Evolutionary conservation across 225 moss, liverwort and hornwort genomes (phyloP).

Genomic region (Polytrichum commune): DNA sequence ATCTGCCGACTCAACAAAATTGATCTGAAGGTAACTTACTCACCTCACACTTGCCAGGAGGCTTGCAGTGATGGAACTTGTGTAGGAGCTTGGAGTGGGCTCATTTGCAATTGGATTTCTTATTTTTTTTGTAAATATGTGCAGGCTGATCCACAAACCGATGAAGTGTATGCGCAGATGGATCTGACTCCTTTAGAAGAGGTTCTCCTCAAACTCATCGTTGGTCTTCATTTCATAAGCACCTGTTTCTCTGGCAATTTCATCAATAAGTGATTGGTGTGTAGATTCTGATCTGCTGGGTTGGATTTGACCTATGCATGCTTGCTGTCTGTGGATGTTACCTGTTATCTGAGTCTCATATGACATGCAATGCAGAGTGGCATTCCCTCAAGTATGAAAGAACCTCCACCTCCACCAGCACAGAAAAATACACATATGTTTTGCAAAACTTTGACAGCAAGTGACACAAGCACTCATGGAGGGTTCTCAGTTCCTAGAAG

Average conservation of each 20-base stretch:
- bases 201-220: conserved; percentile 6
- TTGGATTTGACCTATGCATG: conserved; percentile 8
- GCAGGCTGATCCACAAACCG: conserved; percentile 40
- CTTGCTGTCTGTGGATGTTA: neutral
- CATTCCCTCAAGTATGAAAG: conserved; percentile 20
- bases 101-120: neutral
- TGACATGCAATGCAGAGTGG: conserved; percentile 20
- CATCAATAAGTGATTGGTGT: neutral
- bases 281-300: neutral
- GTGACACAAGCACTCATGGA: conserved; percentile 82
- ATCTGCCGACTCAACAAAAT: conserved; percentile 41
- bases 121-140: neutral
- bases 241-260: neutral
- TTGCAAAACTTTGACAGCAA: conserved; percentile 65
- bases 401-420: conserved; percentile 14
- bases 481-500: conserved; percentile 79
- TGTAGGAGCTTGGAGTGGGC: neutral
- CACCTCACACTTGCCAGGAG: neutral
- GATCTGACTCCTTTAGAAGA: conserved; percentile 34
- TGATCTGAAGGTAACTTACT: conserved; percentile 25
- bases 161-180: conserved; percentile 48
- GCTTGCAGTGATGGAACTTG: neutral
- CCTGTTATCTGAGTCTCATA: too few relatives aligned
- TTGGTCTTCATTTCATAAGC: neutral
- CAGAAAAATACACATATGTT: conserved; percentile 42